Evolutionary conservation across 164 flowering plant genomes (phyloP), one percentile per base, ranked within the genome.

Genomic region (Stephania yunnanensis): DNA sequence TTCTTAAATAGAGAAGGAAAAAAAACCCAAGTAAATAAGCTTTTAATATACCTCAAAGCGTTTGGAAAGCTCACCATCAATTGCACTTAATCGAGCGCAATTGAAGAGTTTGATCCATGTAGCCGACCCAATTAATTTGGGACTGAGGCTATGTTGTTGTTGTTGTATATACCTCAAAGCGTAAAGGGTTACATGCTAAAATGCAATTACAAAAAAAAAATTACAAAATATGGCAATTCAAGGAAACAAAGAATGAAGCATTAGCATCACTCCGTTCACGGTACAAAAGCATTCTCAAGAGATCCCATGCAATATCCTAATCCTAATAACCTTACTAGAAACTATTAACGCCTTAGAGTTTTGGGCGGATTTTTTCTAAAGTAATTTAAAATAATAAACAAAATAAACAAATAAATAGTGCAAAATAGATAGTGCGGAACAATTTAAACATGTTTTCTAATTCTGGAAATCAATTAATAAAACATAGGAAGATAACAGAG

Each of bases 401-500:
- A 29, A 66, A 66, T 13, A 66, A 20, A 66, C 11, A 66, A 9
- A 7, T 65, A 7, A 66, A 66, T 25, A 66, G 11, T 66, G 42
- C 10, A 15, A 0, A 0, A 7, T 42, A 66, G 42, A 66, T 15
- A 66, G 12, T 45, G 53, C 55, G 31, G 64, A 67, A 68, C 36
- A 25, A 46, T 19, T 11, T 6, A 20, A 64, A 19, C 7, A 61
- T 17, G 25, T 19, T 36, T 36, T 36, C 3, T 36, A 36, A 36
- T 36, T 15, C 66, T n/a, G 44, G 42, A 31, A 9, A 67, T 65
- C 6, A 7, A 48, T 10, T 4, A 48, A 46, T 20, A 29, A 19
- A 74, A 74, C 30, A 44, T 8, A 29, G 29, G 22, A 70, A 70
- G 46, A 25, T 4, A 74, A 66, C 70, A 65, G 70, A 66, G 12